Conservation (phyloP, 805 yeast species). For the Hanseniaspora jakobsenii region DNA sequence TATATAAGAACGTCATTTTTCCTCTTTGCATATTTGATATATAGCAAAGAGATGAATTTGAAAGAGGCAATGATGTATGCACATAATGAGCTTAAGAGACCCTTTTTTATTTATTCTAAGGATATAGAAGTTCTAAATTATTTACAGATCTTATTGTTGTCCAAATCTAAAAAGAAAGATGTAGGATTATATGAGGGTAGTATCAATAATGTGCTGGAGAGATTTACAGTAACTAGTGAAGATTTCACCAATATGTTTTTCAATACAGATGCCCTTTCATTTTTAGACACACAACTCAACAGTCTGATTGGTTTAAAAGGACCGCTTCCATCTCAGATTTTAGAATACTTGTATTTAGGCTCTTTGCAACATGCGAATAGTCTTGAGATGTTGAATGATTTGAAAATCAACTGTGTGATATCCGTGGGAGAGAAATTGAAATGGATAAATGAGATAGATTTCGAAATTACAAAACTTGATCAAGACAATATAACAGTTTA, state of each 20-base stretch:
- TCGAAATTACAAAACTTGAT: background rate
- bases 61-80: constrained; percentile 55
- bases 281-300: background rate
- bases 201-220: background rate
- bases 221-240: constrained; percentile 14
- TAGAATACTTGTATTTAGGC: constrained; percentile 78
- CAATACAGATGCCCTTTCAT: constrained; percentile 20
- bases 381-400: constrained; percentile 44
- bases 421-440: constrained; percentile 73
- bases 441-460: constrained; percentile 36
- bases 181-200: too few species aligned
- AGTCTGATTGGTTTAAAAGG: constrained; percentile 35
- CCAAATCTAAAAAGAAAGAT: constrained; percentile 26
- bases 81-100: constrained; percentile 56
- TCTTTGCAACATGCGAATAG: constrained; percentile 71
- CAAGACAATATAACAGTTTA: constrained; percentile 14
- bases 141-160: constrained; percentile 48
- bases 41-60: constrained; percentile 45
- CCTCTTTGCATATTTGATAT: constrained; percentile 58
- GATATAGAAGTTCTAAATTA: constrained; percentile 58
- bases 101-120: constrained; percentile 69
- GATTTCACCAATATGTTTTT: constrained; percentile 28
- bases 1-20: constrained; percentile 83
- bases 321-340: constrained; percentile 69
- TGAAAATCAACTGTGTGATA: constrained; percentile 64